These are phyloP conservation scores for Agastache rugosa DNA, from an alignment of 257 asterid species.

Conservation along the genomic window DNA sequence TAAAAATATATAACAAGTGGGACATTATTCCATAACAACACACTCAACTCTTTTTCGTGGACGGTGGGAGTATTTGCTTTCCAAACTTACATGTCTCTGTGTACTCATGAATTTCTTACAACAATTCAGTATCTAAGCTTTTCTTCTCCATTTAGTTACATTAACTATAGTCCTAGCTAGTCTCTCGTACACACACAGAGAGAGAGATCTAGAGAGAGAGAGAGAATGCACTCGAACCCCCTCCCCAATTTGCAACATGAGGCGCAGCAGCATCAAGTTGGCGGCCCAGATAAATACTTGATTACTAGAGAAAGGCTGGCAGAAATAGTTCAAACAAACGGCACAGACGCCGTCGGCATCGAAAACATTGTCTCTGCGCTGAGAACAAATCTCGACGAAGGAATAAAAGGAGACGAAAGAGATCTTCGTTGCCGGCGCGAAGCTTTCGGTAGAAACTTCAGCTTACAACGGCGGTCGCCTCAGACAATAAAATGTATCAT, in stretches of 20 bases:
- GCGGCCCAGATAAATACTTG: neutral
- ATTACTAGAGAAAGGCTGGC: constrained; percentile 16
- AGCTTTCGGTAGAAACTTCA: constrained; percentile 40
- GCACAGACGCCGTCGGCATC: neutral
- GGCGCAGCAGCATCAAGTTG: too few species aligned
- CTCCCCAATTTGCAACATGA: too few species aligned
- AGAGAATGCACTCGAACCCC: neutral
- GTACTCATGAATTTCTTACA: too few species aligned
- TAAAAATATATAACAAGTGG: too few species aligned
- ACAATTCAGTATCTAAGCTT: too few species aligned
- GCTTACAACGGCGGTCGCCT: neutral
- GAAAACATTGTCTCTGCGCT: constrained; percentile 28
- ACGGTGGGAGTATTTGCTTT: too few species aligned
- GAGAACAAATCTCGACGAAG: constrained; percentile 32
- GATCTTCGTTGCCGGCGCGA: constrained; percentile 40
- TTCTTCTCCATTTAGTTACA: neutral
- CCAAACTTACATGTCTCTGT: too few species aligned
- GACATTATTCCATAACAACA: too few species aligned
- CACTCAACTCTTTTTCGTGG: too few species aligned
- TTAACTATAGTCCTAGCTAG: too few species aligned
- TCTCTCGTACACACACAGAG: too few species aligned
- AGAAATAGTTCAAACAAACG: constrained; percentile 16
- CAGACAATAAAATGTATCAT: neutral
- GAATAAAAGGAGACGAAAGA: constrained; percentile 38
- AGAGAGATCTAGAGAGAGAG: neutral